phyloP scores from a whole-genome alignment of 108 stramenopile species.

The Nannochloropsis salina region DNA sequence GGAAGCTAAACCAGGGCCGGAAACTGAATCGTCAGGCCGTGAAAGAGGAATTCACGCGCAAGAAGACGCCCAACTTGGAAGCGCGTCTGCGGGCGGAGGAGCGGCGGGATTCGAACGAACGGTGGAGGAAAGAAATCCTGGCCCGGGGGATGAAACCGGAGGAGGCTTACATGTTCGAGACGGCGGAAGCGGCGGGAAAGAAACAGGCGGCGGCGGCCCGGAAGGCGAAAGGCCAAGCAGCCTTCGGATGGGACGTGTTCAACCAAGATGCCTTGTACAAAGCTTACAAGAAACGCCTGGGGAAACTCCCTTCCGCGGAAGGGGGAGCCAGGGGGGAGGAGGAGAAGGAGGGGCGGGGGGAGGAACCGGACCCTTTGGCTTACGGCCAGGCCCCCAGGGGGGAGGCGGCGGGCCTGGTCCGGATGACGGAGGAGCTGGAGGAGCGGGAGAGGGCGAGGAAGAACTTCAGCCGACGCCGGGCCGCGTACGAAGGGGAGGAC shows the following conservation, averaged over 20 bases:
- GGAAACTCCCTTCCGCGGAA: slow-evolving; percentile 38
- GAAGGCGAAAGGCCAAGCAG: slow-evolving; percentile 50
- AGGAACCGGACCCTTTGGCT: slow-evolving; percentile 46
- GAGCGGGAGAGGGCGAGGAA: slow-evolving; percentile 45
- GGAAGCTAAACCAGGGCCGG: slow-evolving; percentile 39
- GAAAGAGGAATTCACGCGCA: slow-evolving; percentile 18
- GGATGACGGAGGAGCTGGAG: slow-evolving; percentile 45
- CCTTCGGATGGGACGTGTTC: slow-evolving; percentile 57
- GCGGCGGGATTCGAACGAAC: slow-evolving; percentile 29
- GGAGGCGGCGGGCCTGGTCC: slow-evolving; percentile 28
- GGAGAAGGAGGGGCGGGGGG: background rate
- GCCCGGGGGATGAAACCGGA: slow-evolving; percentile 43
- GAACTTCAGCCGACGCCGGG: slow-evolving; percentile 51
- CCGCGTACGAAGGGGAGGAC: slow-evolving; percentile 44
- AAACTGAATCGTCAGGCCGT: slow-evolving; percentile 19
- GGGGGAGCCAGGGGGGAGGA: background rate
- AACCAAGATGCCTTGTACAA: slow-evolving; percentile 51
- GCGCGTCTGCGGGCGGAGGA: background rate
- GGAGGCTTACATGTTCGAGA: slow-evolving; percentile 45
- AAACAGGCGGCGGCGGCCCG: slow-evolving; percentile 21
- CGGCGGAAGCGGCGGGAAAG: slow-evolving; percentile 45
- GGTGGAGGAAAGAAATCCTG: slow-evolving; percentile 46
- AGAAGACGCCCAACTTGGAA: background rate
- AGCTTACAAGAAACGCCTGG: slow-evolving; percentile 55
- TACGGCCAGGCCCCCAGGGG: slow-evolving; percentile 36